Conservation (phyloP, 441 rosid species). For the Daphne laureola region DNA sequence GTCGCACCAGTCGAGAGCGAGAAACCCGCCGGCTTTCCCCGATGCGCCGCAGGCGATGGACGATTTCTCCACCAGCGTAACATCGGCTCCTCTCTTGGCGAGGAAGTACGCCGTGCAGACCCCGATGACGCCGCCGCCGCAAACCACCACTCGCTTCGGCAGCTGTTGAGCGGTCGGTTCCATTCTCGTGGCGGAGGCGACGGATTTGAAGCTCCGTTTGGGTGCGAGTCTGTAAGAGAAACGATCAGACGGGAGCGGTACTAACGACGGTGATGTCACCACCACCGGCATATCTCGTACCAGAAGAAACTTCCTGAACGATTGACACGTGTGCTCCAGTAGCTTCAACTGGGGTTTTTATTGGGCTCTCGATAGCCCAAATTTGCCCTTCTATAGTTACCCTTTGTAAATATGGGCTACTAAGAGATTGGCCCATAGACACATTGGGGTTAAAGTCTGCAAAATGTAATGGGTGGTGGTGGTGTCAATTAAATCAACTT, state of each 20-base stretch:
- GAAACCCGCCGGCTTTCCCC: slow-evolving; percentile 81
- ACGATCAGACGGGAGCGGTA: not conserved
- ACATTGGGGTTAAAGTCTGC: too few species aligned
- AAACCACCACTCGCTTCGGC: slow-evolving; percentile 43
- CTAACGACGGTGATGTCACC: slow-evolving; percentile 10
- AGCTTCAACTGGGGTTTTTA: too few species aligned
- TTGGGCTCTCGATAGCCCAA: too few species aligned
- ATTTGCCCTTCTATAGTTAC: too few species aligned
- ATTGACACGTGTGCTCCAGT: slow-evolving; percentile 9
- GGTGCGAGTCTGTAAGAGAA: slow-evolving; percentile 9
- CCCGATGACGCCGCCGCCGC: slow-evolving; percentile 84
- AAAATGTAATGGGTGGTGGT: too few species aligned
- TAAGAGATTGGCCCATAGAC: too few species aligned
- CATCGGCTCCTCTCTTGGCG: slow-evolving; percentile 56
- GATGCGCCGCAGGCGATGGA: slow-evolving; percentile 82
- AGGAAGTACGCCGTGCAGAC: slow-evolving; percentile 85
- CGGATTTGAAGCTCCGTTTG: not conserved
- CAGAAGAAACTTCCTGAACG: not conserved
- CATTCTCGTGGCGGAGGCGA: slow-evolving; percentile 18
- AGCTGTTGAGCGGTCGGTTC: slow-evolving; percentile 11
- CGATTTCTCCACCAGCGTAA: slow-evolving; percentile 68
- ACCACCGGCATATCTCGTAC: slow-evolving; percentile 20
- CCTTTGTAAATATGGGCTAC: too few species aligned
- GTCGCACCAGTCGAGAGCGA: slow-evolving; percentile 88
- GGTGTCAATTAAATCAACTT: too few species aligned